Percentiles rank a stretch among this genome's conserved stretches.
These are phyloP conservation scores for Botrytis pseudocinerea DNA, from an alignment of 2,329 filamentous ascomycete genomes.

Conservation along the genomic window DNA sequence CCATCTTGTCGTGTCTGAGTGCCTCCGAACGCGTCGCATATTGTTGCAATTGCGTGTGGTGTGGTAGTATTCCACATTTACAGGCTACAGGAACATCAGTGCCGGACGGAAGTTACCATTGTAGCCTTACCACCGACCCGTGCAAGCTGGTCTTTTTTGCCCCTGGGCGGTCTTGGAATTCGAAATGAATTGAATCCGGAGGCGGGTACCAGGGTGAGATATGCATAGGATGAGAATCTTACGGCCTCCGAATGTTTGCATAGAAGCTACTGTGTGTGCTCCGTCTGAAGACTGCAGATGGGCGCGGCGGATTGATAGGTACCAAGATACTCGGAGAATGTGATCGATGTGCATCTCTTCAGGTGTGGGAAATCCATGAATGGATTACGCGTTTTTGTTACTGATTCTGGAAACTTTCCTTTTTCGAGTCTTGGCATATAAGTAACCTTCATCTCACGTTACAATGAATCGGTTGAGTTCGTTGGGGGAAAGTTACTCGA, in stretches of 20 bases:
- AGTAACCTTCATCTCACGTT: slow-evolving; percentile 1
- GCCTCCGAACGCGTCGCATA: neutral
- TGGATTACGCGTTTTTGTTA: neutral
- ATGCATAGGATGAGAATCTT: neutral
- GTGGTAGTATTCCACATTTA: neutral
- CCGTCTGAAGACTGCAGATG: neutral
- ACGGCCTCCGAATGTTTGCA: slow-evolving; percentile 7
- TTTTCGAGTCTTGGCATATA: neutral
- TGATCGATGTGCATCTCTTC: neutral
- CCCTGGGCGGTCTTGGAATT: neutral
- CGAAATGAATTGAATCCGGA: neutral
- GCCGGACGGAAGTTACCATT: slow-evolving; percentile 13
- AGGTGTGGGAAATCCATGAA: neutral
- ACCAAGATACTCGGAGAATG: neutral
- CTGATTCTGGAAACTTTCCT: neutral
- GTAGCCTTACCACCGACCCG: neutral
- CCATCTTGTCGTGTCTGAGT: neutral
- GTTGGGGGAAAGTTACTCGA: neutral
- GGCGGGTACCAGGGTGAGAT: neutral
- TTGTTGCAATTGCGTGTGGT: neutral
- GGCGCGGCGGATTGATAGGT: neutral
- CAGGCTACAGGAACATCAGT: neutral
- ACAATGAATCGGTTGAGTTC: neutral
- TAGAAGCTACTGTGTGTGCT: slow-evolving; percentile 11
- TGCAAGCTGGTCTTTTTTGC: slow-evolving; percentile 8